These are phyloP conservation scores for Venturia nashicola DNA, from an alignment of 2,329 filamentous ascomycete species.

Conservation along the genomic window DNA sequence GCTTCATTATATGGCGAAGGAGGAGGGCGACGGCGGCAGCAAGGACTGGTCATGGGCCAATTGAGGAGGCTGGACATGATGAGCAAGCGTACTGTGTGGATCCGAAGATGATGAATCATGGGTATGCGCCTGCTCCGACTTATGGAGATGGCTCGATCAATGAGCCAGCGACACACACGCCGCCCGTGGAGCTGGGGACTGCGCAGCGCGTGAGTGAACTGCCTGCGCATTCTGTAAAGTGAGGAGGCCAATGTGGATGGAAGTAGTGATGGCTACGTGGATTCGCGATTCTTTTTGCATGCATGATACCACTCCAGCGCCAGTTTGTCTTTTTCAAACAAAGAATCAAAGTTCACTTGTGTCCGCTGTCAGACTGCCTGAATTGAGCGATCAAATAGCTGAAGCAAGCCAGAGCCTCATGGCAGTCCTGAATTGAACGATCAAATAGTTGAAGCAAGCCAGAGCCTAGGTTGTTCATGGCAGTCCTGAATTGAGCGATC, in stretches of 20 bases:
- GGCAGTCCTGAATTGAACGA: too few species aligned
- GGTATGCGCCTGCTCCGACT: not conserved
- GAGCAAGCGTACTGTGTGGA: not conserved
- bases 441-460: too few species aligned
- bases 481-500: too few species aligned
- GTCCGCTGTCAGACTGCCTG: too few species aligned
- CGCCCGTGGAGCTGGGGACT: not conserved
- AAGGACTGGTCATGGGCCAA: not conserved
- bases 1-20: not conserved
- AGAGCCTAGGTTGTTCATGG: too few species aligned
- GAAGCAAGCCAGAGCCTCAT: too few species aligned
- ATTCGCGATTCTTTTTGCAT: too few species aligned
- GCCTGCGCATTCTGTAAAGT: not conserved
- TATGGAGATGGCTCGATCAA: not conserved
- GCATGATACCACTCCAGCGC: too few species aligned
- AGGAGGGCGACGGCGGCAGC: not conserved
- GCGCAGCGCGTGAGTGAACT: not conserved
- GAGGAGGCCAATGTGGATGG: not conserved
- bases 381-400: too few species aligned
- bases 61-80: not conserved
- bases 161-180: not conserved
- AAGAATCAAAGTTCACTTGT: too few species aligned
- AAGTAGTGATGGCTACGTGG: too few species aligned
- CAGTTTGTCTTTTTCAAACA: too few species aligned
- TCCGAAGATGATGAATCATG: not conserved